phyloP scores from a whole-genome alignment of 192 early-diverging fungal genomes.

The Dimargaris cristalligena region DNA sequence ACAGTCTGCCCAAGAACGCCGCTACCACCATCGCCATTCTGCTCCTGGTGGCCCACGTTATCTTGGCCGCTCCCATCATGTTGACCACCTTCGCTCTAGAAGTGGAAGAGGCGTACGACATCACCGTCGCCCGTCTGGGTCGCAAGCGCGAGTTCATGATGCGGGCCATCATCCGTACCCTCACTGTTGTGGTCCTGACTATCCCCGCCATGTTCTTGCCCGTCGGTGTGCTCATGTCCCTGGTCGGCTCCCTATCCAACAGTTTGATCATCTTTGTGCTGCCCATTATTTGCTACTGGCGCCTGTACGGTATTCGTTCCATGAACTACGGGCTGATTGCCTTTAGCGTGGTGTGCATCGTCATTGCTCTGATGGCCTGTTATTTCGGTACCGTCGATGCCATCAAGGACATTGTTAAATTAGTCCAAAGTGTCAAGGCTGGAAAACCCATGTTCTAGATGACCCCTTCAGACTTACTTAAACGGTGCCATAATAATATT shows the following conservation, averaged over 20 bases:
- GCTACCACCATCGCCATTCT: conserved; percentile 39
- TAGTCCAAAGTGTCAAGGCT: neutral
- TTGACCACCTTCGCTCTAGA: conserved; percentile 51
- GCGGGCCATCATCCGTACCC: conserved; percentile 31
- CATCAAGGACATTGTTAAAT: conserved; percentile 35
- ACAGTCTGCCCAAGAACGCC: conserved; percentile 41
- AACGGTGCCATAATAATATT: too few species aligned
- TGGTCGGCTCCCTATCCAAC: conserved; percentile 58
- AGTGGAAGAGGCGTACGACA: conserved; percentile 40
- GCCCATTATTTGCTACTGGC: conserved; percentile 53
- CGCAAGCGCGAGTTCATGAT: conserved; percentile 30
- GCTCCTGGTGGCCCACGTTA: conserved; percentile 59
- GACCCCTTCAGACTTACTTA: neutral
- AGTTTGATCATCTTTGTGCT: conserved; percentile 53
- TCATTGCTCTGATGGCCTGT: conserved; percentile 34
- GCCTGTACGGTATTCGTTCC: conserved; percentile 39
- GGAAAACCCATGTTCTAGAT: neutral
- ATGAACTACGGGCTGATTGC: conserved; percentile 28
- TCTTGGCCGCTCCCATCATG: conserved; percentile 67
- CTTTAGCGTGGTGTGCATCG: conserved; percentile 32
- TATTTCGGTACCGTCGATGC: conserved; percentile 49
- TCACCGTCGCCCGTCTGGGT: conserved; percentile 24
- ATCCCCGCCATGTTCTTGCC: conserved; percentile 48
- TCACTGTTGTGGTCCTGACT: conserved; percentile 33
- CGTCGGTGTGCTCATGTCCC: conserved; percentile 50